Percentiles rank a stretch among this genome's conserved stretches.
These are phyloP conservation scores for Scenedesmus sp. DNA, from an alignment of 163 green algal genomes.

Conservation along the genomic window DNA sequence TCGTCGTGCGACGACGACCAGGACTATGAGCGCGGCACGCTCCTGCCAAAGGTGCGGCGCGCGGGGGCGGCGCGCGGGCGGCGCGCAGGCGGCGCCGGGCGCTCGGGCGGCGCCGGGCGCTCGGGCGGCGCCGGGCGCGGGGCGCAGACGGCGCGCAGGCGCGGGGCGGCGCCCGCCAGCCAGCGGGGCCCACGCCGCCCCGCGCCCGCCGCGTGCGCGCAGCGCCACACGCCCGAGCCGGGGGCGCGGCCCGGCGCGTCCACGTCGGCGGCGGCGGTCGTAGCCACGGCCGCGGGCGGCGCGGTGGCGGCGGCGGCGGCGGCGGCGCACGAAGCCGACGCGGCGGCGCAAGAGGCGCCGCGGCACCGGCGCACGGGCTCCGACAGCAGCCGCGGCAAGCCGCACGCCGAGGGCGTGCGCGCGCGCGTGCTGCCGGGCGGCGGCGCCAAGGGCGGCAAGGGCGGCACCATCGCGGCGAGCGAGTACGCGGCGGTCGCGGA, in stretches of 20 bases:
- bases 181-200: too few relatives aligned
- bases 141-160: too few relatives aligned
- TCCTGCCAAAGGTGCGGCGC: slow-evolving; percentile 37
- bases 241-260: slow-evolving; percentile 6
- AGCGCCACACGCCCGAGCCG: slow-evolving; percentile 34
- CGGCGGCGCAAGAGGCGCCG: neutral
- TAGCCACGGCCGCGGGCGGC: slow-evolving; percentile 10
- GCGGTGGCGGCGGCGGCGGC: neutral
- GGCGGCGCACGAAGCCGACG: slow-evolving; percentile 1
- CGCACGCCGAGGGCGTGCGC: slow-evolving; percentile 1
- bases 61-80: too few relatives aligned
- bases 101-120: too few relatives aligned
- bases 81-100: too few relatives aligned
- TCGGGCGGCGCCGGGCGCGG: too few relatives aligned
- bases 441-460: slow-evolving; percentile 18
- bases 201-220: neutral
- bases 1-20: slow-evolving; percentile 43
- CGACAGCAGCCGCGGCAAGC: neutral
- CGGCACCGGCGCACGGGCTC: slow-evolving; percentile 37
- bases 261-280: slow-evolving; percentile 19
- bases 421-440: neutral
- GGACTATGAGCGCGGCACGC: slow-evolving; percentile 31
- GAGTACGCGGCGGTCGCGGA: slow-evolving; percentile 2
- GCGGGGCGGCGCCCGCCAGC: too few relatives aligned
- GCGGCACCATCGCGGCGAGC: neutral